Evolutionary conservation across 768 basidiomycete genomes (phyloP), one percentile per base, ranked within the genome.

Genomic region (Leucocoprinus leucothites): DNA sequence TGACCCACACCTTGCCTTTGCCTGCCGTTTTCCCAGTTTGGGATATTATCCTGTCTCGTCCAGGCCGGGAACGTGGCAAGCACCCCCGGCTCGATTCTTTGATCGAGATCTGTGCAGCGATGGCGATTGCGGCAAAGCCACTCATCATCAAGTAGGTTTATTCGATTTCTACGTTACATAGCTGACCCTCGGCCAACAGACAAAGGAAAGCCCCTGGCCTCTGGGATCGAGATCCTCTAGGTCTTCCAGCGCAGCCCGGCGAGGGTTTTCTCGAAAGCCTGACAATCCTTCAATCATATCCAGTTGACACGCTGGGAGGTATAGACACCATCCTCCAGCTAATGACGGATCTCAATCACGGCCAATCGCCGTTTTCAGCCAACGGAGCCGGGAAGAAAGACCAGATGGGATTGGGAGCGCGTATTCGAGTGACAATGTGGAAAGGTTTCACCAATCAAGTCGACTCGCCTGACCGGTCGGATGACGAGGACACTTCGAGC

Each of bases 1-100:
- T 91, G 19, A 80, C 86, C 0, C 89, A 90, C 60, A 86, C 89
- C 1, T 65, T 92, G n/a, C 86, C 89, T 0, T 61, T 88, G 18
- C 62, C 78, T 1, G 78, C 81, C 7, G 72, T 87, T 8, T 69
- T 87, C 16, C 72, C 78, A 14, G 67, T 84, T 3, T 92, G 90
- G 90, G 89, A 92, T 64, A 78, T 79, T 2, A 60, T 92, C 11
- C 87, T 91, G 58, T 78, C 86, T 48, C 74, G 76, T 34, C 78
- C 80, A 0, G 74, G 75, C 70, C 73, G 82, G 60, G 75, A 80
- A 42, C 79, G 81, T 34, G 81, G 82, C 58, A 58, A 58, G 7
- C 81, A 81, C 58, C 79, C 81, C 19, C 89, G 87, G 65, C 71
- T 90, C 1, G 85, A 90, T 22, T 77, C 76, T 60, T 74, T 91